Percentiles rank a stretch among this genome's conserved stretches.
Evolutionary conservation across 495 filamentous ascomycete species (phyloP).

Genomic region (Aspergillus baeticus): DNA sequence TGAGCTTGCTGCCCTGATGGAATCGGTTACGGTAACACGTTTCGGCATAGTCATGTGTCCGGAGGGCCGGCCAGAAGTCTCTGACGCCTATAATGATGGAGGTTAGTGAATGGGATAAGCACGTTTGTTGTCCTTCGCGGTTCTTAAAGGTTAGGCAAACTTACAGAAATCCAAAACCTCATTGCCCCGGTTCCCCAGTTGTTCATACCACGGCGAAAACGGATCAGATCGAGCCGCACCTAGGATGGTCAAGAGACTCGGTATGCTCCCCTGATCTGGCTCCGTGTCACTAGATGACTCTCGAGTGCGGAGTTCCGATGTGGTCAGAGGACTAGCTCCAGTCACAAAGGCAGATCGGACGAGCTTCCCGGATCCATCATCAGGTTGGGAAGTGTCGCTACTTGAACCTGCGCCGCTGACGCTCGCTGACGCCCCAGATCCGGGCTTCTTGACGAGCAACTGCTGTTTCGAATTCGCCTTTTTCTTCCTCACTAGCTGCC

Average conservation of each 20-base stretch:
- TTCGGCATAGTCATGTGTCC: neutral
- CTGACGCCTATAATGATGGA: neutral
- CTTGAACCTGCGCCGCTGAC: neutral
- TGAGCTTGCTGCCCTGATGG: neutral
- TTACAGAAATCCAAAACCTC: constrained; percentile 4
- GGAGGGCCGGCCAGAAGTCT: neutral
- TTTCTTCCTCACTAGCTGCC: neutral
- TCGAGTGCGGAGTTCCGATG: neutral
- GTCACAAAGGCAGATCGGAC: neutral
- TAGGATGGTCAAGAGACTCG: neutral
- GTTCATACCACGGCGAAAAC: neutral
- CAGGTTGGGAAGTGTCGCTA: neutral
- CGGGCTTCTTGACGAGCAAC: neutral
- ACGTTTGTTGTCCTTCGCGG: neutral
- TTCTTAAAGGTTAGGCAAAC: neutral
- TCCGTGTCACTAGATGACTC: neutral
- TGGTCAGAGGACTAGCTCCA: neutral
- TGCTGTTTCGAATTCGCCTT: neutral
- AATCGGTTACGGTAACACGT: neutral
- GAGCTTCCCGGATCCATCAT: too few relatives aligned
- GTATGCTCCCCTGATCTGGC: neutral
- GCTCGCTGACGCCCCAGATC: neutral
- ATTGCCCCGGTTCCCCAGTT: neutral
- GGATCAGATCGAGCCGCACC: neutral
- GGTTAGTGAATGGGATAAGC: neutral